phyloP scores from a whole-genome alignment of 352 stramenopile species.

The Globisporangium viniferum region DNA sequence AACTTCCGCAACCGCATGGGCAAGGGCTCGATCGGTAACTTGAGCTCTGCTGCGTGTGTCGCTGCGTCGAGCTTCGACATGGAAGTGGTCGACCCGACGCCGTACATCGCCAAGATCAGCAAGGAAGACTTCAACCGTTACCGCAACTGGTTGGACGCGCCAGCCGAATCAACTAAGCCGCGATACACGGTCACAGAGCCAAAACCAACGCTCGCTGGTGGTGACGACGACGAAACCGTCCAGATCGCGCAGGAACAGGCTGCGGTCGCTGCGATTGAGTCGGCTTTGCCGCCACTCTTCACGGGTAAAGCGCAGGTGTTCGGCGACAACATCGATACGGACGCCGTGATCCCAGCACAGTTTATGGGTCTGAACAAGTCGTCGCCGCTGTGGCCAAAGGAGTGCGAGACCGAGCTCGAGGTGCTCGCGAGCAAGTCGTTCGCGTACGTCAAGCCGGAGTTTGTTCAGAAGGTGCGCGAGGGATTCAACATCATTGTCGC shows the following conservation, averaged over 20 bases:
- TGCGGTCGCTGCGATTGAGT: constrained; percentile 49
- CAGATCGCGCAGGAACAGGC: constrained; percentile 59
- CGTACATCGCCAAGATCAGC: constrained; percentile 60
- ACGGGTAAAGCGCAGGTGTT: constrained; percentile 69
- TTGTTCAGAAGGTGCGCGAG: constrained; percentile 61
- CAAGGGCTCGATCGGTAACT: constrained; percentile 74
- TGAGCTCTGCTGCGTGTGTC: constrained; percentile 63
- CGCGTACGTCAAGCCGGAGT: constrained; percentile 79
- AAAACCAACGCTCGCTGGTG: constrained; percentile 32
- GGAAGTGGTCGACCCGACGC: constrained; percentile 65
- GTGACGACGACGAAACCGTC: constrained; percentile 18
- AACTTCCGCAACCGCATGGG: constrained; percentile 88
- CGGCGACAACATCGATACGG: constrained; percentile 80
- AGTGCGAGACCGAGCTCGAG: constrained; percentile 78
- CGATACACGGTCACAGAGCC: constrained; percentile 47
- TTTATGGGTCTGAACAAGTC: constrained; percentile 83
- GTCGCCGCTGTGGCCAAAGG: constrained; percentile 70
- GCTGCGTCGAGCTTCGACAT: constrained; percentile 79
- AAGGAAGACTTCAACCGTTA: constrained; percentile 77
- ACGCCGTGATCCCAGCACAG: constrained; percentile 77
- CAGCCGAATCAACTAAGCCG: constrained; percentile 24
- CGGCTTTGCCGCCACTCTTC: constrained; percentile 53
- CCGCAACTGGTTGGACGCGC: constrained; percentile 62
- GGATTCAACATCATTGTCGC: constrained; percentile 82
- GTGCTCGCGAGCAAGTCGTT: constrained; percentile 80